Evolutionary conservation across 2,329 filamentous ascomycete species (phyloP), one percentile per base, ranked within the genome.

Genomic region (Cladosporium sp.): DNA sequence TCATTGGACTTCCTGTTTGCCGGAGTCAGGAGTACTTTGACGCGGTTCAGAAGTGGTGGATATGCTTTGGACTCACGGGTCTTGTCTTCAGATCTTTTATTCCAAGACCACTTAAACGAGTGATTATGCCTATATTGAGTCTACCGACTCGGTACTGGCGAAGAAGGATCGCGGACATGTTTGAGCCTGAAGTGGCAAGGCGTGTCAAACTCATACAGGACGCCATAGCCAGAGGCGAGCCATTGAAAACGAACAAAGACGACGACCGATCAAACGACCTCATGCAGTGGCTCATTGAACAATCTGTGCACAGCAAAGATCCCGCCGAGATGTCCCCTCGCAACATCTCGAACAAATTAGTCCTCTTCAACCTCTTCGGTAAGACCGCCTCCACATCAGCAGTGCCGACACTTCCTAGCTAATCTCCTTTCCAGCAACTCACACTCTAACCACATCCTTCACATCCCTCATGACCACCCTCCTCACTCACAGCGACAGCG

Each of bases 231-330:
- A 59, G 47, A 34, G 58, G 36, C 32, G 57, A 60, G 32, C 15
- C 47, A 2, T n/a, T 32, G 7, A 18, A 24, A 1, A 21, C 24
- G 10, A 34, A 3, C 34, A 34, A 30, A 34, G 26, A 28, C 30
- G 51, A 54, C 0, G 47, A 55, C 18, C 49, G 58, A 4, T 36
- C 47, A 4, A 68, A 67, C 36, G 67, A 68, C 38, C 41, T 67
- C 54, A 59, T 68, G 65, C 67, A 68, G 55, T 68, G 67, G 67
- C 58, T 68, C 24, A 11, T 67, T 21, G 65, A 66, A 24, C 34
- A 49, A 24, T 32, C 38, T 12, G 49, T 47, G 8, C 61, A 24
- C 5, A 68, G 66, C 6, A 44, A 24, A 28, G 57, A 65, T 38
- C 34, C 60, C 2, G 54, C 44, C 7, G 52, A 65, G 21, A 52